Percentiles rank a stretch among this genome's conserved stretches.
phyloP scores from a whole-genome alignment of 2,329 filamentous ascomycete species.

The Amphichorda felina region DNA sequence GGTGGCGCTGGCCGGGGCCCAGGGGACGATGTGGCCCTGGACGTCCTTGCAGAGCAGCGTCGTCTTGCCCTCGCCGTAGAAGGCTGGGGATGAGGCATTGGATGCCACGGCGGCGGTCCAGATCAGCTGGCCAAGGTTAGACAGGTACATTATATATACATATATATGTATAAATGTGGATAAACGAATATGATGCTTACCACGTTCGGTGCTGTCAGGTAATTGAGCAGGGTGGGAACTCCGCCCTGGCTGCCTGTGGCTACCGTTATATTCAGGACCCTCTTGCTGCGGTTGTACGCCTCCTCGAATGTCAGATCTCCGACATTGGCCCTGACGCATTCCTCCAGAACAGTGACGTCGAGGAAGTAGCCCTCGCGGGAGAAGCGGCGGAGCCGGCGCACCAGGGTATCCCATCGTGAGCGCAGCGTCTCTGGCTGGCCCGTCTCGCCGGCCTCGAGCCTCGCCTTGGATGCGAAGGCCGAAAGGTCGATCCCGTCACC shows the following conservation, averaged over 20 bases:
- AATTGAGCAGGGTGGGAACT: conserved; percentile 78
- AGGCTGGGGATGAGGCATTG: conserved; percentile 52
- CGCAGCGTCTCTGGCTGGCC: conserved; percentile 23
- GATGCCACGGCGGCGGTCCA: conserved; percentile 71
- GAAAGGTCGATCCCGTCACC: conserved; percentile 74
- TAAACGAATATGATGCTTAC: conserved; percentile 36
- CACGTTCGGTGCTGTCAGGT: conserved; percentile 86
- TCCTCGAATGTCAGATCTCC: conserved; percentile 90
- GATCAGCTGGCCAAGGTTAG: conserved; percentile 44
- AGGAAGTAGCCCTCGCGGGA: conserved; percentile 70
- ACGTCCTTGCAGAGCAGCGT: conserved; percentile 68
- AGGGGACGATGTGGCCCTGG: conserved; percentile 60
- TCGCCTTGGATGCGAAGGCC: conserved; percentile 48
- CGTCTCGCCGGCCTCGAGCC: conserved; percentile 12
- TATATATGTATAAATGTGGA: not conserved
- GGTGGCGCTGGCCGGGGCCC: conserved; percentile 50
- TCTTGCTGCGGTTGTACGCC: conserved; percentile 74
- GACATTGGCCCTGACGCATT: conserved; percentile 74
- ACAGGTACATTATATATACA: not conserved
- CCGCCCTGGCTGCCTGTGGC: conserved; percentile 63
- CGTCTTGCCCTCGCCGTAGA: conserved; percentile 52
- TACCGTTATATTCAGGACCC: conserved; percentile 85
- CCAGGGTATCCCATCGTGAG: conserved; percentile 44
- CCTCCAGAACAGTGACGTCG: conserved; percentile 69
- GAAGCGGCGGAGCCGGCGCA: conserved; percentile 57